phyloP scores from a whole-genome alignment of 2,329 filamentous ascomycete species.

The Cyphellophora europaea region DNA sequence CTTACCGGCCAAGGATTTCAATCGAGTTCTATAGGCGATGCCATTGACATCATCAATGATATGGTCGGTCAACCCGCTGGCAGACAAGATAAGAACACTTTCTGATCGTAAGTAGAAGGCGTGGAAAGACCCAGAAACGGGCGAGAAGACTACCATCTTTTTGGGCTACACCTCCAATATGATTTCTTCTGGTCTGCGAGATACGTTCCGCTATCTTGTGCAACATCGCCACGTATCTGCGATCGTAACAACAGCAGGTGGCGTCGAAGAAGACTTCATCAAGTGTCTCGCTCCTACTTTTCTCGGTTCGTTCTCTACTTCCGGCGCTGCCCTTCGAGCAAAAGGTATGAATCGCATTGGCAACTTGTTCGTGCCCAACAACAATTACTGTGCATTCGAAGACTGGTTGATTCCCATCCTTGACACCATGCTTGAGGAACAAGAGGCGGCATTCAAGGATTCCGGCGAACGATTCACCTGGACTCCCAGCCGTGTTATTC shows the following conservation, averaged over 20 bases:
- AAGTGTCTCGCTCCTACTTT: constrained; percentile 95
- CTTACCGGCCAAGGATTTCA: constrained; percentile 86
- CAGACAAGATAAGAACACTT: no score
- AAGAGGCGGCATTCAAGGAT: constrained; percentile 66
- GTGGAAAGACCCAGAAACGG: constrained; percentile 73
- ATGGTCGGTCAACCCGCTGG: constrained; percentile 59
- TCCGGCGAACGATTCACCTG: constrained; percentile 65
- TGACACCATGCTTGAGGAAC: constrained; percentile 88
- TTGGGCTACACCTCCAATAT: constrained; percentile 96
- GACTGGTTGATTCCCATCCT: constrained; percentile 96
- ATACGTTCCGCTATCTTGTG: constrained; percentile 84
- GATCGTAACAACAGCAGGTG: constrained; percentile 91
- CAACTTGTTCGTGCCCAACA: constrained; percentile 90
- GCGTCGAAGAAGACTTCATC: constrained; percentile 95
- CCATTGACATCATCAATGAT: constrained; percentile 83
- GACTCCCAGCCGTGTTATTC: constrained; percentile 90
- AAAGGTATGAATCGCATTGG: constrained; percentile 93
- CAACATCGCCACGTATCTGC: constrained; percentile 86
- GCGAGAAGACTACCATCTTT: constrained; percentile 81
- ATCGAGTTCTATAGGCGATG: constrained; percentile 71
- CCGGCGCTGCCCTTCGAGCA: constrained; percentile 66
- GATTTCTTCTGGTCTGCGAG: constrained; percentile 88
- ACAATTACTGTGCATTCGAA: constrained; percentile 95
- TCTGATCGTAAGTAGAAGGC: constrained; percentile 47
- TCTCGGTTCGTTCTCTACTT: constrained; percentile 72